phyloP scores from a whole-genome alignment of 1,139 yeast genomes.

The Yamadazyma siamensis region DNA sequence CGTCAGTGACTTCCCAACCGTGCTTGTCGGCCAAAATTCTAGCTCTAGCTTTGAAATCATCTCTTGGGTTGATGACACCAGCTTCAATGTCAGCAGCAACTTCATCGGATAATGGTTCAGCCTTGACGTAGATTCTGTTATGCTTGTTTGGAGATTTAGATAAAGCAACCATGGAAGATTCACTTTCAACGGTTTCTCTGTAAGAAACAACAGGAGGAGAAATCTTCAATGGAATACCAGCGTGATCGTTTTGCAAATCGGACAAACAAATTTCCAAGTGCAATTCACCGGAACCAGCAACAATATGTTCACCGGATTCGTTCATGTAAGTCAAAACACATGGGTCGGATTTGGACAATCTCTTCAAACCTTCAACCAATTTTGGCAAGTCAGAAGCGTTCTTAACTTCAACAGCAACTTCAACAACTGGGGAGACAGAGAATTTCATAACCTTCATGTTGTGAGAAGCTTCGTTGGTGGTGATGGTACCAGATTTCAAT shows the following conservation, averaged over 20 bases:
- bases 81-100: conserved; percentile 86
- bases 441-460: conserved; percentile 99
- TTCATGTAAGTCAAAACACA: conserved; percentile 87
- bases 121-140: conserved; percentile 98
- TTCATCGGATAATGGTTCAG: conserved; percentile 95
- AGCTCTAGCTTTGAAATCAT: conserved; percentile 99
- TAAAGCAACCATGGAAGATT: conserved; percentile 92
- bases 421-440: conserved; percentile 99
- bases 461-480: conserved; percentile 96
- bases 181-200: conserved; percentile 96
- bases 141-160: conserved; percentile 99
- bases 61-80: conserved; percentile 92
- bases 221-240: conserved; percentile 97
- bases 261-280: conserved; percentile 97
- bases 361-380: conserved; percentile 99
- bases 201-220: conserved; percentile 98
- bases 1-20: conserved; percentile 99
- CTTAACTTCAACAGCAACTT: conserved; percentile 99
- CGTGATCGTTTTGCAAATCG: conserved; percentile 98
- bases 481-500: conserved; percentile 98
- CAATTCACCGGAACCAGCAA: conserved; percentile 99
- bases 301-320: conserved; percentile 99
- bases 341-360: conserved; percentile 99
- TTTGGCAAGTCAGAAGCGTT: conserved; percentile 99
- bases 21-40: conserved; percentile 98